A percentile compares a stretch with the other conserved stretches of the same genome.
Evolutionary conservation across 1,284 basidiomycete genomes (phyloP).

Genomic region (Exobasidium cylindrosporum): DNA sequence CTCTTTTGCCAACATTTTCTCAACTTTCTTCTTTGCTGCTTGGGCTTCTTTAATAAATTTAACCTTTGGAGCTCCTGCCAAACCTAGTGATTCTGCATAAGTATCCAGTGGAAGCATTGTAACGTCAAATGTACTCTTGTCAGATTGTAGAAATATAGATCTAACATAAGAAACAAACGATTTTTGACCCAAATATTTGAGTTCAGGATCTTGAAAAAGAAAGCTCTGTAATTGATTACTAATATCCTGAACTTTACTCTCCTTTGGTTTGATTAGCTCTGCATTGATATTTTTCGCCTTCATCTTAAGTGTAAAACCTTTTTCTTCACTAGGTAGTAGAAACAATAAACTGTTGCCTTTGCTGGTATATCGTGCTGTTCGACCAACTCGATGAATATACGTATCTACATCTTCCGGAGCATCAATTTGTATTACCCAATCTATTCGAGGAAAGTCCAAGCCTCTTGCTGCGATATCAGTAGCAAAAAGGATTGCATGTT

Average conservation of each 20-base stretch:
- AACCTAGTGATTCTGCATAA: slow-evolving; percentile 83
- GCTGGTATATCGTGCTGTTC: slow-evolving; percentile 89
- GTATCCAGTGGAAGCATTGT: slow-evolving; percentile 75
- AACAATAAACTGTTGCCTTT: slow-evolving; percentile 83
- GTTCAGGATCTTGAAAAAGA: slow-evolving; percentile 90
- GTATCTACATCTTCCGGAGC: slow-evolving; percentile 97
- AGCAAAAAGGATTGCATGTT: slow-evolving; percentile 51
- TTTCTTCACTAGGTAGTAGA: slow-evolving; percentile 83
- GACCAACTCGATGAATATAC: slow-evolving; percentile 93
- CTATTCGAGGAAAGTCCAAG: slow-evolving; percentile 91
- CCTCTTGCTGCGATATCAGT: slow-evolving; percentile 98
- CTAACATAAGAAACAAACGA: slow-evolving; percentile 95
- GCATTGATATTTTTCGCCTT: slow-evolving; percentile 67
- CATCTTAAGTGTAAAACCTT: slow-evolving; percentile 75
- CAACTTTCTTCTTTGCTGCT: slow-evolving; percentile 64
- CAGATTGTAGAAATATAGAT: slow-evolving; percentile 86
- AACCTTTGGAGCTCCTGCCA: slow-evolving; percentile 93
- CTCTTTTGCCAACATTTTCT: slow-evolving; percentile 4
- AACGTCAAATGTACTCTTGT: slow-evolving; percentile 88
- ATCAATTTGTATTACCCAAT: slow-evolving; percentile 98
- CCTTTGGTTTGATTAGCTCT: slow-evolving; percentile 81
- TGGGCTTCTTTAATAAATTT: slow-evolving; percentile 76
- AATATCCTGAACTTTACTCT: slow-evolving; percentile 82
- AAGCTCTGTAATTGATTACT: slow-evolving; percentile 86
- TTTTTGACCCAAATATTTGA: slow-evolving; percentile 96